Percentiles rank a stretch among this genome's conserved stretches.
These are phyloP conservation scores for Phytophthora kernoviae DNA, from an alignment of 352 stramenopile genomes.

Conservation along the genomic window DNA sequence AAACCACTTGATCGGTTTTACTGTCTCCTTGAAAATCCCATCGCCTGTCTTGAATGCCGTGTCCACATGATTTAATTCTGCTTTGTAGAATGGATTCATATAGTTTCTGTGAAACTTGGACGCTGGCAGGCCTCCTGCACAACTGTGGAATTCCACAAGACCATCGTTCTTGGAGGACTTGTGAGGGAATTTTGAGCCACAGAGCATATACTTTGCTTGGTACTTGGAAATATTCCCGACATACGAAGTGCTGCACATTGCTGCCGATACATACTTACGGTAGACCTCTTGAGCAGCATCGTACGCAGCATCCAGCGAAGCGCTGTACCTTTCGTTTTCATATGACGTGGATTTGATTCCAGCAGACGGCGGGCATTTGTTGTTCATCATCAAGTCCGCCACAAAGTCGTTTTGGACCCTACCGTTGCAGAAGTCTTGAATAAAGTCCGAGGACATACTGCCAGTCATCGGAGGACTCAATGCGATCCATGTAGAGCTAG, in stretches of 20 bases:
- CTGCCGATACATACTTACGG: conserved; percentile 34
- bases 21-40: conserved; percentile 36
- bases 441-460: conserved; percentile 48
- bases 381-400: conserved; percentile 27
- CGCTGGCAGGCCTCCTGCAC: conserved; percentile 23
- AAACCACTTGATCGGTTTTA: conserved; percentile 49
- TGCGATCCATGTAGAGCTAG: conserved; percentile 38
- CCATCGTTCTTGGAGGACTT: conserved; percentile 45
- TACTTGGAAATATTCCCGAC: conserved; percentile 48
- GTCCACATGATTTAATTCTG: conserved; percentile 54
- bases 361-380: conserved; percentile 35
- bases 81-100: conserved; percentile 35
- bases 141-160: conserved; percentile 51
- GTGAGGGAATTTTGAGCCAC: conserved; percentile 33
- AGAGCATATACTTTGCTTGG: conserved; percentile 35
- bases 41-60: conserved; percentile 55
- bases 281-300: conserved; percentile 29
- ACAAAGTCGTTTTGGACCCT: conserved; percentile 24
- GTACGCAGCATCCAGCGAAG: conserved; percentile 20
- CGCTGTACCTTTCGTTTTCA: conserved; percentile 34
- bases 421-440: conserved; percentile 42
- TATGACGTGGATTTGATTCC: conserved; percentile 32
- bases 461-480: conserved; percentile 42
- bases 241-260: conserved; percentile 43
- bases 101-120: conserved; percentile 35